Evolutionary conservation across 257 asterid species (phyloP).

Genomic region (Solanum sejunctum): DNA sequence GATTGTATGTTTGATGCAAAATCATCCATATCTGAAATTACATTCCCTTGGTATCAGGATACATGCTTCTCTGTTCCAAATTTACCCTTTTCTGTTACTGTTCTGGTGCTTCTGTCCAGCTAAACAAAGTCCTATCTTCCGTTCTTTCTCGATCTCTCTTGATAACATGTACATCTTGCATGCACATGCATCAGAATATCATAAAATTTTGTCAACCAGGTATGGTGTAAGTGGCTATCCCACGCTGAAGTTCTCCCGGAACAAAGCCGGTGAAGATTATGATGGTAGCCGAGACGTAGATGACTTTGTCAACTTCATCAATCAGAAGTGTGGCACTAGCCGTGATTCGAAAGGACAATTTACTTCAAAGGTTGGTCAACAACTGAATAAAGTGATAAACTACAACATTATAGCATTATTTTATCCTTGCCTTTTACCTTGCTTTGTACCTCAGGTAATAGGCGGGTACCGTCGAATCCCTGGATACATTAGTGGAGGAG

Average conservation of each 20-base stretch:
- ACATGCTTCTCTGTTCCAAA: not conserved
- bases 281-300: constrained; percentile 57
- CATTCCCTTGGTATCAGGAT: not conserved
- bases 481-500: constrained; percentile 64
- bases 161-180: not conserved
- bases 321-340: constrained; percentile 77
- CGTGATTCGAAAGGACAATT: constrained; percentile 78
- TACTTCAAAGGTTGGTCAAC: constrained; percentile 51
- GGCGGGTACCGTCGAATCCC: constrained; percentile 74
- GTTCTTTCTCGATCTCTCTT: not conserved
- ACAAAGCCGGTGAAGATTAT: constrained; percentile 90
- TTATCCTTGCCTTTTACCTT: not conserved
- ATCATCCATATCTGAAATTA: not conserved
- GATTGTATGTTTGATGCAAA: not conserved
- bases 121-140: not conserved
- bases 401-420: not conserved
- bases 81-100: not conserved
- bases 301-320: constrained; percentile 73
- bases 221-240: constrained; percentile 54
- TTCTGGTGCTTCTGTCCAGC: not conserved
- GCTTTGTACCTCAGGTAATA: constrained; percentile 8
- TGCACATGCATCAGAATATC: not conserved
- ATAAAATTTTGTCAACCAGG: constrained; percentile 11
- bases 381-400: not conserved
- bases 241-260: constrained; percentile 81